phyloP scores from a whole-genome alignment of 2,329 filamentous ascomycete genomes.

The Neonectria hederae region DNA sequence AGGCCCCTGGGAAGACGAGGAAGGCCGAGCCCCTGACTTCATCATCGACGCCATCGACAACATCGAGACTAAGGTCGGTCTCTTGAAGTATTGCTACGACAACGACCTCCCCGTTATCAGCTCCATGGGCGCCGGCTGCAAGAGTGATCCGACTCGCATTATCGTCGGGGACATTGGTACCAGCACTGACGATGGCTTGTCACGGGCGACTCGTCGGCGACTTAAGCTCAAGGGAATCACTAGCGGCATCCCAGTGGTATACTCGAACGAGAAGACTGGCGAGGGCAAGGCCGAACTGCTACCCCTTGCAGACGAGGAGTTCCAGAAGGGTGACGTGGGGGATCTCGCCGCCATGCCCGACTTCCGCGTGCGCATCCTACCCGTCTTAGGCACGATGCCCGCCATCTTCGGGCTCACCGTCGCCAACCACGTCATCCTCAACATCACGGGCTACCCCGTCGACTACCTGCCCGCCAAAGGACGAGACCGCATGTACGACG shows the following conservation, averaged over 20 bases:
- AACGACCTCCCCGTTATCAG: conserved; percentile 85
- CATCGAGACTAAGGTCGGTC: conserved; percentile 92
- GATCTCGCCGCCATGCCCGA: conserved; percentile 90
- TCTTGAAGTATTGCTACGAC: conserved; percentile 87
- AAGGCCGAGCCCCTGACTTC: conserved; percentile 76
- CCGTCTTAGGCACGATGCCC: conserved; percentile 96
- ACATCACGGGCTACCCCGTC: conserved; percentile 82
- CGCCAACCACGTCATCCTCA: conserved; percentile 92
- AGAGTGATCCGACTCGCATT: conserved; percentile 84
- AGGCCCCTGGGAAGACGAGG: conserved; percentile 66
- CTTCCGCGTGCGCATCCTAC: conserved; percentile 93
- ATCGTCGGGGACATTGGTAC: conserved; percentile 90
- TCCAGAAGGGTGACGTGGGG: conserved; percentile 82
- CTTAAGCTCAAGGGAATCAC: conserved; percentile 82
- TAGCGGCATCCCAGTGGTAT: conserved; percentile 89
- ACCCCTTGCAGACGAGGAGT: conserved; percentile 88
- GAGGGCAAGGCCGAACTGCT: conserved; percentile 91
- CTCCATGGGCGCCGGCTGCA: conserved; percentile 96
- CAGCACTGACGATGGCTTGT: conserved; percentile 89
- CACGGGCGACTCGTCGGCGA: conserved; percentile 81
- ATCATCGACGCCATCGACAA: conserved; percentile 99
- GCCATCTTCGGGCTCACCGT: conserved; percentile 92
- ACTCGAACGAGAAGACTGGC: conserved; percentile 88
- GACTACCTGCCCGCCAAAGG: conserved; percentile 85
- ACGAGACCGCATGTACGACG: conserved; percentile 91